Evolutionary conservation across 2,329 filamentous ascomycete genomes (phyloP), one percentile per base, ranked within the genome.

Genomic region (Scorias spongiosa): DNA sequence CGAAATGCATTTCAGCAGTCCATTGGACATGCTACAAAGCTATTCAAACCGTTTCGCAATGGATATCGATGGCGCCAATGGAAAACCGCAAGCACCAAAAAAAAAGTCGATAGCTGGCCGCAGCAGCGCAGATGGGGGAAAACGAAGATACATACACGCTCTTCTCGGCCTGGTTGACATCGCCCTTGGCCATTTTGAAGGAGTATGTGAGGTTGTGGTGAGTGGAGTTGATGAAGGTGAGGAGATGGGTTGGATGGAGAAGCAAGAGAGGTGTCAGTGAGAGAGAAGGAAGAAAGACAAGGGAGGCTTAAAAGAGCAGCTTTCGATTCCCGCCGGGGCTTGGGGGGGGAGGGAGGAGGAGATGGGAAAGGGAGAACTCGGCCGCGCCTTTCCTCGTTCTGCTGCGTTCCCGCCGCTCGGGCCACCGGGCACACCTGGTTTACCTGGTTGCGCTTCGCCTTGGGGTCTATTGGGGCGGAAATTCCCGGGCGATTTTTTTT

Each of bases 151-250:
- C 32, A 9, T 36, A 36, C 32, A 36, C 11, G 32, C 32, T 36
- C 32, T 36, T 36, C 32, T 36, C 32, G n/a, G 32, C 32, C 32
- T 36, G 36, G 36, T 48, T 44, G 30, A 46, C 52, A 32, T 50
- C 49, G 45, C 50, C 52, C 47, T 53, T 54, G 37, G 51, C 40
- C 52, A 54, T 54, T 46, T 40, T 49, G 51, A 48, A 51, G 51
- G 51, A 49, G n/a, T n/a, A 44, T 51, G 37, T 26, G 40, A 42
- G 48, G 20, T 44, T 36, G 29, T 2, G 29, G 40, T 44, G 42
- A 36, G 32, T 36, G 34, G 42, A 46, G 43, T 39, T 39, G 18
- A 28, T 44, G 29, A 17, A 37, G 40, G 36, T 40, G 44, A n/a
- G 15, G 42, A 36, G 41, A 44, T 40, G 34, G 45, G 44, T 39